A percentile compares a stretch with the other conserved stretches of the same genome.
Conservation (phyloP, 371 early-diverging fungal genomes). For the Zychaea mexicana region DNA sequence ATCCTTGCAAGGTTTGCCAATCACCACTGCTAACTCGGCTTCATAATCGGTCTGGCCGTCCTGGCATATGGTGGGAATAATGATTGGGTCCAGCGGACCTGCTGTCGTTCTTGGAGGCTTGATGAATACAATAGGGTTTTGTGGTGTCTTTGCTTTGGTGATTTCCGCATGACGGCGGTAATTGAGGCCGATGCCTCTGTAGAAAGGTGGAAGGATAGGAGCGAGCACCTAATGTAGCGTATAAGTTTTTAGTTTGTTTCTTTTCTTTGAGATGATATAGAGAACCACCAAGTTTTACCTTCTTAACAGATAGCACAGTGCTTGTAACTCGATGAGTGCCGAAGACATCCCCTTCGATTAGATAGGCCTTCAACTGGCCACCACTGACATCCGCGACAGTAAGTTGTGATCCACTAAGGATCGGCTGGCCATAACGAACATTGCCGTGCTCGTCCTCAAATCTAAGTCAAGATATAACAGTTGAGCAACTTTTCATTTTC, state of each 20-base stretch:
- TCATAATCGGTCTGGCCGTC: conserved; percentile 62
- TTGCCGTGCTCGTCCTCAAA: conserved; percentile 51
- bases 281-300: conserved; percentile 23
- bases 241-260: too few species aligned
- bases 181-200: conserved; percentile 64
- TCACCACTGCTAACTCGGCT: conserved; percentile 63
- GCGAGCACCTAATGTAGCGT: conserved; percentile 41
- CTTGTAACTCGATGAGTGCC: conserved; percentile 37
- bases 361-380: conserved; percentile 33
- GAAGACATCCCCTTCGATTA: conserved; percentile 49
- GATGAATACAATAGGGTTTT: conserved; percentile 59
- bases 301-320: conserved; percentile 34
- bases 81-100: conserved; percentile 49
- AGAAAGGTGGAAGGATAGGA: conserved; percentile 38
- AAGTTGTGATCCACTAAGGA: conserved; percentile 13
- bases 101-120: conserved; percentile 50
- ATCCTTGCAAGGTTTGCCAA: conserved; percentile 57
- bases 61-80: conserved; percentile 48
- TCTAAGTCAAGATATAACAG: conserved; percentile 22
- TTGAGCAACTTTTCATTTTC: not conserved
- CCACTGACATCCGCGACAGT: conserved; percentile 17
- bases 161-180: conserved; percentile 60
- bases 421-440: conserved; percentile 49
- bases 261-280: too few species aligned
- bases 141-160: conserved; percentile 46